Conservation (phyloP, 2,329 filamentous ascomycete species). For the Neopestalotiopsis sp. region DNA sequence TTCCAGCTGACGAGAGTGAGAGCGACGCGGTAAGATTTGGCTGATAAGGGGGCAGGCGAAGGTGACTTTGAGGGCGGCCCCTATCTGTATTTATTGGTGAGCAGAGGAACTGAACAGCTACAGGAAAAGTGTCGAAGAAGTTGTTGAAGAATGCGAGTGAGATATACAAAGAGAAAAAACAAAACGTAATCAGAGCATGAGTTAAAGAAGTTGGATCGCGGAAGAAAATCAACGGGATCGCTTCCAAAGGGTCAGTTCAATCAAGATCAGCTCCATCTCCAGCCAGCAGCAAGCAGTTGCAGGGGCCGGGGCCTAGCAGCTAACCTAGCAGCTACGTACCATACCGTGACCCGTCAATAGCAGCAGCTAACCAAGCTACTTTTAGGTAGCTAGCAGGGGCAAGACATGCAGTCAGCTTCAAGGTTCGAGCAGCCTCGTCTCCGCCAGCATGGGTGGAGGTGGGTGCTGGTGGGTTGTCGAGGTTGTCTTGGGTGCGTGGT, state of each 20-base stretch:
- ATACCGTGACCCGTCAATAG: not conserved
- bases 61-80: not conserved
- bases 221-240: not conserved
- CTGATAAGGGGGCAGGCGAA: not conserved
- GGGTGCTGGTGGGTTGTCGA: too few relatives aligned
- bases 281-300: not conserved
- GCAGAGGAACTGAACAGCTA: not conserved
- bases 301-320: not conserved
- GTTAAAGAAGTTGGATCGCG: not conserved
- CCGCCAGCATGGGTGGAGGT: conserved; percentile 7
- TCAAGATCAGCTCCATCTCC: too few relatives aligned
- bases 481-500: too few relatives aligned
- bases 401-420: conserved; percentile 8
- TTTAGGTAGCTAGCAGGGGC: conserved; percentile 4
- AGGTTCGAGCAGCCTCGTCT: conserved; percentile 12
- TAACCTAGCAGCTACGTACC: not conserved
- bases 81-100: not conserved
- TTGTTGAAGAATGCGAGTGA: not conserved
- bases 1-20: not conserved
- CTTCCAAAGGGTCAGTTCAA: not conserved
- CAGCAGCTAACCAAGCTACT: not conserved
- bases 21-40: not conserved
- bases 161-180: not conserved
- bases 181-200: not conserved
- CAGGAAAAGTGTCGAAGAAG: not conserved